Percentiles rank a stretch among this genome's conserved stretches.
Conservation (phyloP, 2,329 filamentous ascomycete species). For the Fusarium newnesense region DNA sequence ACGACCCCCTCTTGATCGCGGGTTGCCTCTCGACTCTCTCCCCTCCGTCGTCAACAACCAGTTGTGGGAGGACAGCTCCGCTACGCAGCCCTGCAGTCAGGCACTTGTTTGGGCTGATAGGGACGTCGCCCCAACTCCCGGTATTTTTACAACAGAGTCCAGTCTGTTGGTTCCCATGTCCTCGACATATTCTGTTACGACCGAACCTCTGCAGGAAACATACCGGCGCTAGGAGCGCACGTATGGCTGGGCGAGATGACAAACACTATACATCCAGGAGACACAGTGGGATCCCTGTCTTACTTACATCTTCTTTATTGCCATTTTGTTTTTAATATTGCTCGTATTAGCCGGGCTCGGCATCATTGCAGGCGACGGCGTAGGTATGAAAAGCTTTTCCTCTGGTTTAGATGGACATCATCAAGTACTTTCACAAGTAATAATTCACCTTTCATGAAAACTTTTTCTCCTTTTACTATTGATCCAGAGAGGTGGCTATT, state of each 20-base stretch:
- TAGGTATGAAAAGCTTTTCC: constrained; percentile 12
- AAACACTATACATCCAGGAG: neutral
- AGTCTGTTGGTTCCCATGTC: constrained; percentile 11
- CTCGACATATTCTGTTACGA: constrained; percentile 32
- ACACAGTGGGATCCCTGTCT: neutral
- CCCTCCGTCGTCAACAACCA: constrained; percentile 17
- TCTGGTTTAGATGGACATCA: constrained; percentile 4
- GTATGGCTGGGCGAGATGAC: constrained; percentile 29
- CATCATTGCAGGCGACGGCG: constrained; percentile 36
- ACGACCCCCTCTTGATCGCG: neutral
- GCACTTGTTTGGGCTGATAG: constrained; percentile 46
- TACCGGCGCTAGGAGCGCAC: constrained; percentile 35
- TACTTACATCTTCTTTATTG: neutral
- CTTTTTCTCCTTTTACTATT: neutral
- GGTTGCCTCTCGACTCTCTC: constrained; percentile 25
- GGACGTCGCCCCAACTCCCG: constrained; percentile 11
- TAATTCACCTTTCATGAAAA: neutral
- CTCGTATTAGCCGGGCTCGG: neutral
- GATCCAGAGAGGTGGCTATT: neutral
- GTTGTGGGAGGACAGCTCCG: constrained; percentile 21
- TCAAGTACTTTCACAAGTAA: constrained; percentile 13
- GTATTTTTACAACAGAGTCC: constrained; percentile 6
- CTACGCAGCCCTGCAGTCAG: constrained; percentile 26
- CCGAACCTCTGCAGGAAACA: constrained; percentile 45
- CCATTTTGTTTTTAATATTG: constrained; percentile 13